These are phyloP conservation scores for Didymella glomerata DNA, from an alignment of 2,329 filamentous ascomycete species.

Conservation along the genomic window DNA sequence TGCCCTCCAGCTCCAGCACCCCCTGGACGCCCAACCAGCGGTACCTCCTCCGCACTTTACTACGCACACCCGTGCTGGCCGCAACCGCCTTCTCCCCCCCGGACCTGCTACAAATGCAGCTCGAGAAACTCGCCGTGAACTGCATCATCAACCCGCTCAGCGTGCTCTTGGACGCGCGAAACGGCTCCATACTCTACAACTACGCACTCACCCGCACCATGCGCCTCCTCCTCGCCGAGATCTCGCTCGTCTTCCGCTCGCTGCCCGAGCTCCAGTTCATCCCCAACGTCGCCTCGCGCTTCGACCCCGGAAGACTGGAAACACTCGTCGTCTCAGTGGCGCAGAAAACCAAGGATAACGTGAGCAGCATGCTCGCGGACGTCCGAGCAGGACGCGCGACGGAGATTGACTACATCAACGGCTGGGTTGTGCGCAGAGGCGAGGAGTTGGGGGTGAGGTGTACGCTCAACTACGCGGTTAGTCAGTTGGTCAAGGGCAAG, in stretches of 20 bases:
- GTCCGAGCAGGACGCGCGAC: constrained; percentile 68
- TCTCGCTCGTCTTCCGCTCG: constrained; percentile 72
- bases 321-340: constrained; percentile 65
- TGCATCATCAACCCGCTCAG: constrained; percentile 83
- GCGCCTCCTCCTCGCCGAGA: constrained; percentile 76
- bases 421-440: constrained; percentile 81
- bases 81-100: constrained; percentile 66
- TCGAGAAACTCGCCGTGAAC: constrained; percentile 80
- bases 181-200: constrained; percentile 75
- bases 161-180: constrained; percentile 77
- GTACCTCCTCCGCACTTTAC: constrained; percentile 72
- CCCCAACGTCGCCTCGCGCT: constrained; percentile 67
- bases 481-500: constrained; percentile 78
- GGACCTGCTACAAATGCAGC: constrained; percentile 74
- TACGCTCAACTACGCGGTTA: constrained; percentile 75
- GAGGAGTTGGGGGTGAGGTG: constrained; percentile 75
- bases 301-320: constrained; percentile 68
- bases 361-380: constrained; percentile 73
- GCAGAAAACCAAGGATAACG: constrained; percentile 63
- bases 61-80: constrained; percentile 68
- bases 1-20: constrained; percentile 30
- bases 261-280: constrained; percentile 77
- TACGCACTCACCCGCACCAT: constrained; percentile 71
- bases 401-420: constrained; percentile 86
- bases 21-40: constrained; percentile 56